phyloP scores from a whole-genome alignment of 129 eudicot species.

The Helianthus tuberosus region DNA sequence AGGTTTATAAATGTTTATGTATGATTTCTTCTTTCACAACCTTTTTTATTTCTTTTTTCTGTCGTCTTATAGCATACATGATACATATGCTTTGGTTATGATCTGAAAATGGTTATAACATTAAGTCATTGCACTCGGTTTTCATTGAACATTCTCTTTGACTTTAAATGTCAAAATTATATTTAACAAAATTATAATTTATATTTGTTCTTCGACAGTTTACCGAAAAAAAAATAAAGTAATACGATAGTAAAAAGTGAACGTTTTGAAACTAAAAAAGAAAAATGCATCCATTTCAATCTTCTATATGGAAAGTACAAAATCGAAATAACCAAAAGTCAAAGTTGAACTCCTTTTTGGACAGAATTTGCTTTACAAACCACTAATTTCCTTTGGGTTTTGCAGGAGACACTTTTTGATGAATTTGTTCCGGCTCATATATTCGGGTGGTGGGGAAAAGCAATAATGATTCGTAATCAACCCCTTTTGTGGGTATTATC shows the following conservation, averaged over 20 bases:
- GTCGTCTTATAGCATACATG: background rate
- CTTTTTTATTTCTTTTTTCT: conserved; percentile 9
- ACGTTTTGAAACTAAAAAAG: conserved; percentile 3
- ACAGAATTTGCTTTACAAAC: background rate
- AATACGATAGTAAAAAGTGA: background rate
- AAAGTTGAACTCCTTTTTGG: conserved; percentile 4
- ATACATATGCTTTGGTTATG: background rate
- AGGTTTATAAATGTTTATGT: conserved; percentile 99
- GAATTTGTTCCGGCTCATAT: conserved; percentile 94
- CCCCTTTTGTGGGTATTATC: conserved; percentile 98
- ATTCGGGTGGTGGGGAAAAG: conserved; percentile 99
- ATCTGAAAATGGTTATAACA: background rate
- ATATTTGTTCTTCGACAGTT: background rate
- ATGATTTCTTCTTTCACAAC: conserved; percentile 68
- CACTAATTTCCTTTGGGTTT: conserved; percentile 22
- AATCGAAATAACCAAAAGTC: background rate
- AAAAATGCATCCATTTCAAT: background rate
- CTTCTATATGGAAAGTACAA: background rate
- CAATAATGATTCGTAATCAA: conserved; percentile 99
- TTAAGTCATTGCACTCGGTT: background rate
- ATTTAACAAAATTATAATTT: background rate
- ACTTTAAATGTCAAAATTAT: conserved; percentile 5
- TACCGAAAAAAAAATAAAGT: background rate
- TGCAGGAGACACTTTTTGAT: conserved; percentile 90
- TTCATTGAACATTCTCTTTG: background rate